Evolutionary conservation across 1,284 basidiomycete species (phyloP).

Genomic region (Inonotus hispidus): DNA sequence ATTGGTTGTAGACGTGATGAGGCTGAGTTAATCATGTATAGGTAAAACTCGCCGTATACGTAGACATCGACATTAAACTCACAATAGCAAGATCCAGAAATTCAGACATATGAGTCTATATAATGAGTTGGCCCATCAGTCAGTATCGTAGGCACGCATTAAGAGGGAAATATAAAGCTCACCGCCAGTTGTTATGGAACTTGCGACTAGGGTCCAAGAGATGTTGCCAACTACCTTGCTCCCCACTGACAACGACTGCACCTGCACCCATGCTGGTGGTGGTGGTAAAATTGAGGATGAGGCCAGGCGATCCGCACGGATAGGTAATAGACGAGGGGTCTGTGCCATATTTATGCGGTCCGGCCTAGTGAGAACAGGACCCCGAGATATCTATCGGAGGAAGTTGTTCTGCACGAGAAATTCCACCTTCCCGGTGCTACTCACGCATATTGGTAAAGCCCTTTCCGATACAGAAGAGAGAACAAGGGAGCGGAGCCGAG

Average conservation of each 20-base stretch:
- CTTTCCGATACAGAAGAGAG: no score
- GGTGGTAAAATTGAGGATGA: not conserved
- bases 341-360: slow-evolving; percentile 6
- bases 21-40: slow-evolving; percentile 31
- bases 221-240: slow-evolving; percentile 40
- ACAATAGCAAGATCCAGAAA: slow-evolving; percentile 65
- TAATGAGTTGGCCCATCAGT: slow-evolving; percentile 4
- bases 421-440: not conserved
- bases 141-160: not conserved
- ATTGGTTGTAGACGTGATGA: slow-evolving; percentile 72
- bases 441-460: not conserved
- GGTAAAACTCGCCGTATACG: not conserved
- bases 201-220: slow-evolving; percentile 58
- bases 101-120: slow-evolving; percentile 56
- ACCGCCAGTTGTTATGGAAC: slow-evolving; percentile 72
- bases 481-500: not conserved
- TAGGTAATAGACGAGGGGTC: not conserved
- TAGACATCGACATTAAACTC: slow-evolving; percentile 23
- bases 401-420: slow-evolving; percentile 4
- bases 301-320: not conserved
- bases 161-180: slow-evolving; percentile 18
- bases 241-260: slow-evolving; percentile 31
- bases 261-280: slow-evolving; percentile 39
- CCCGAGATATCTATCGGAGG: not conserved
- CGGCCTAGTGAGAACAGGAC: not conserved